Base-by-base conservation (phyloP, 225 moss, liverwort and hornwort genomes). In the Rhytidiadelphus loreus region DNA sequence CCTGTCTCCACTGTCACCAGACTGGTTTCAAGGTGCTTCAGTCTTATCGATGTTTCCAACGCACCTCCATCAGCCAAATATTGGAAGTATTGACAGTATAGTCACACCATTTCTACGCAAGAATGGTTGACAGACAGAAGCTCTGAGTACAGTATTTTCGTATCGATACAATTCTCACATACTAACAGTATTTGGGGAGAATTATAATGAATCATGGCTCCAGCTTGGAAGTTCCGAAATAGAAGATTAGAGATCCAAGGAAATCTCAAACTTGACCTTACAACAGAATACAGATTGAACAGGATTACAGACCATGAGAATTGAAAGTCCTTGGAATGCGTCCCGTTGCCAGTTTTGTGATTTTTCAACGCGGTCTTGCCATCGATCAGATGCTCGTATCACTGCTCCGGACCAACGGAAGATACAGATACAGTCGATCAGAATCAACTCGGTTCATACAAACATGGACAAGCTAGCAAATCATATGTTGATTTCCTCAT, bases 1-100 rank as follows among this genome's bases (percentile, higher is more conserved):
- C 9, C 5, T 11, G 1, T 71, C 7, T 14, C 15, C 33, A 32
- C 1, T 20, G 12, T 74, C 74, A 32, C 32, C 7, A 48, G 0
- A 19, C 7, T 32, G 2, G 4, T 48, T 50, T 50, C 33, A 21
- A 50, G 50, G 29, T 33, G 24, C 52, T 76, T 52, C 46, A 9
- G 9, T 8, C 9, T 22, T 35, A 52, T 79, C 5, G 16, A 86
- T 70, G 29, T 70, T 90, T 87, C 53, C 29, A 43, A 69, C 41
- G 68, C 39, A 39, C 15, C 58, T 77, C 37, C 64, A 65, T 35
- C 26, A 41, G 0, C 30, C 32, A 13, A 84, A 73, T 23, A 68
- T 30, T n/a, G 37, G 43, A 35, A 10, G 39, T 35, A 70, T 30
- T 30, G 46, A 18, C 2, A 46, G 35, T 10, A 33, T 64, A 17